Conservation (phyloP, 352 stramenopile genomes). For the Lagenidium giganteum region DNA sequence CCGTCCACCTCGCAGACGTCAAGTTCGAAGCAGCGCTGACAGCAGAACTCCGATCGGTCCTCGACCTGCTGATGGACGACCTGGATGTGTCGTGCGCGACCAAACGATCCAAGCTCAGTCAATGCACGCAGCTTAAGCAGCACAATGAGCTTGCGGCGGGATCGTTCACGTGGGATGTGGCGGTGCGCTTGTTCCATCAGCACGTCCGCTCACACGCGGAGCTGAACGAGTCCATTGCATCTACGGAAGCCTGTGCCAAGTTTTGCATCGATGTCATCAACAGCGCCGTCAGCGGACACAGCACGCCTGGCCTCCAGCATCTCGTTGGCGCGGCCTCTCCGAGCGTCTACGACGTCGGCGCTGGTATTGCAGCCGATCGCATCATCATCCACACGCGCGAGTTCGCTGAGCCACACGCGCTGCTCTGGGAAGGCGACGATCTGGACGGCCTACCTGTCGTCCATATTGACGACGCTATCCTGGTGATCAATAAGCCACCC, state of each 20-base stretch:
- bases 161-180: slow-evolving; percentile 8
- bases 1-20: too few relatives aligned
- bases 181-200: slow-evolving; percentile 15
- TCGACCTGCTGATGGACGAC: too few relatives aligned
- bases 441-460: slow-evolving; percentile 26
- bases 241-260: too few relatives aligned
- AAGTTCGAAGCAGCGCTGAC: too few relatives aligned
- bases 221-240: too few relatives aligned
- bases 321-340: slow-evolving; percentile 7
- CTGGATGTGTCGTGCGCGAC: too few relatives aligned
- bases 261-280: slow-evolving; percentile 23
- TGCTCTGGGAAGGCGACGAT: slow-evolving; percentile 3
- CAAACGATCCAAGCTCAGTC: too few relatives aligned
- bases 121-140: too few relatives aligned
- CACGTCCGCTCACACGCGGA: slow-evolving; percentile 16
- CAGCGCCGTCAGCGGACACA: too few relatives aligned
- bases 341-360: neutral
- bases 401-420: slow-evolving; percentile 10
- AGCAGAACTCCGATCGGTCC: too few relatives aligned
- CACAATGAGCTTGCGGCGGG: too few relatives aligned
- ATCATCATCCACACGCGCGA: slow-evolving; percentile 44
- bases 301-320: too few relatives aligned
- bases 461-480: slow-evolving; percentile 42
- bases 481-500: slow-evolving; percentile 56
- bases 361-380: slow-evolving; percentile 26